Evolutionary conservation across 2,329 filamentous ascomycete species (phyloP).

Genomic region (Colletotrichum sidae): DNA sequence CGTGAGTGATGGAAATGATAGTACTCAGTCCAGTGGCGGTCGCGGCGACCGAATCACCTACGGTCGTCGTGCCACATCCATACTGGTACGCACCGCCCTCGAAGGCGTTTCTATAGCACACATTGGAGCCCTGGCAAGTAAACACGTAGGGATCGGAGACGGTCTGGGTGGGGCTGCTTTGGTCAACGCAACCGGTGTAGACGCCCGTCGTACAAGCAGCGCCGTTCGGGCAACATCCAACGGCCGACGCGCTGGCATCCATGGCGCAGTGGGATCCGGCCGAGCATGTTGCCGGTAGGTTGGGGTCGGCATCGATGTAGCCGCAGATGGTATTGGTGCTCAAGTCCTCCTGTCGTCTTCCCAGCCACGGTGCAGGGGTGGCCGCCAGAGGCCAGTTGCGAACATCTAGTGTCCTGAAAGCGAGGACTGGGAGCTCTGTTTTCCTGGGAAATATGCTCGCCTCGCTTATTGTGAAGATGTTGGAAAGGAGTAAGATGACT

Average conservation of each 20-base stretch:
- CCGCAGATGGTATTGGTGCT: slow-evolving; percentile 66
- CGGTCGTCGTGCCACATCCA: slow-evolving; percentile 63
- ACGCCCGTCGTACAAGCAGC: slow-evolving; percentile 64
- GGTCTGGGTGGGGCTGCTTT: slow-evolving; percentile 60
- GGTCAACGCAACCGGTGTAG: slow-evolving; percentile 68
- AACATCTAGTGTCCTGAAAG: slow-evolving; percentile 50
- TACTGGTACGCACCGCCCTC: slow-evolving; percentile 68
- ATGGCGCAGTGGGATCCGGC: slow-evolving; percentile 69
- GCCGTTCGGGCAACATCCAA: slow-evolving; percentile 68
- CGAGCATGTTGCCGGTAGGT: slow-evolving; percentile 67
- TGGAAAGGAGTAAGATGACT: slow-evolving; percentile 49
- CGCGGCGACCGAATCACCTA: slow-evolving; percentile 61
- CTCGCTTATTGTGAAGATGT: slow-evolving; percentile 46
- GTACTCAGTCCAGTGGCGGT: slow-evolving; percentile 57
- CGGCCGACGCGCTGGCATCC: slow-evolving; percentile 59
- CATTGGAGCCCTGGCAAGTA: slow-evolving; percentile 62
- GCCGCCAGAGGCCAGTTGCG: slow-evolving; percentile 53
- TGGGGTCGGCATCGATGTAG: slow-evolving; percentile 64
- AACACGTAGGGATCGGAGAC: slow-evolving; percentile 67
- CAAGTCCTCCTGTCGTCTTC: slow-evolving; percentile 49
- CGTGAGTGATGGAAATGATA: slow-evolving; percentile 50
- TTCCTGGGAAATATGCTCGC: slow-evolving; percentile 57
- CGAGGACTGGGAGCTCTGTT: slow-evolving; percentile 48
- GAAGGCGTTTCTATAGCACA: slow-evolving; percentile 68
- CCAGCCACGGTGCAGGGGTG: slow-evolving; percentile 52